phyloP scores from a whole-genome alignment of 2,329 filamentous ascomycete genomes.

The Aspergillus quadrilineatus region DNA sequence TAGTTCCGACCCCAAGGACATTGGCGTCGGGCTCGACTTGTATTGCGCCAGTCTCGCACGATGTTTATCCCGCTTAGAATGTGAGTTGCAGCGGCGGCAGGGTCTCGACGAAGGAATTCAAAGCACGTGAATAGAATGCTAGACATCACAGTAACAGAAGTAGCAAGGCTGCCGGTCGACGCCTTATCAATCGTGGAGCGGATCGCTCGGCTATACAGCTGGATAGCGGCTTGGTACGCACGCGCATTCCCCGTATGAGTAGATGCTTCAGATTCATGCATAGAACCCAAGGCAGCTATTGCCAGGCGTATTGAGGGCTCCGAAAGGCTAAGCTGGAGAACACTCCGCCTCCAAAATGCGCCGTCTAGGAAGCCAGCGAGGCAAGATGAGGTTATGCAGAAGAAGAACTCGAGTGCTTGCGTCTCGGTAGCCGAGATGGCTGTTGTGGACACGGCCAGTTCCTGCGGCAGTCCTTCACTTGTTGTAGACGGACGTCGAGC shows the following conservation, averaged over 20 bases:
- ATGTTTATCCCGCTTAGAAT: slow-evolving; percentile 19
- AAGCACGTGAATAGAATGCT: slow-evolving; percentile 67
- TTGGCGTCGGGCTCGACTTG: too few relatives aligned
- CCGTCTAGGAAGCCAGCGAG: slow-evolving; percentile 67
- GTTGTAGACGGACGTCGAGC: neutral
- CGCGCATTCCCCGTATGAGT: too few relatives aligned
- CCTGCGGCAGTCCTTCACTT: neutral
- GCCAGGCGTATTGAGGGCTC: slow-evolving; percentile 64
- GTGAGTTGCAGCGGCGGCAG: slow-evolving; percentile 25
- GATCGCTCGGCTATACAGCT: slow-evolving; percentile 5
- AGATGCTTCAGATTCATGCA: slow-evolving; percentile 55
- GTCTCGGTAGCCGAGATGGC: slow-evolving; percentile 6
- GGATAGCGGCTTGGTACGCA: neutral
- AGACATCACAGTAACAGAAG: slow-evolving; percentile 52
- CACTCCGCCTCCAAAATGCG: slow-evolving; percentile 63
- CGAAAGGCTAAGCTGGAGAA: slow-evolving; percentile 63
- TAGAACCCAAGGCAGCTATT: slow-evolving; percentile 63
- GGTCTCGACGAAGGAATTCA: slow-evolving; percentile 44
- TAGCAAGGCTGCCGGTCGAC: slow-evolving; percentile 52
- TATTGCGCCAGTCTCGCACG: slow-evolving; percentile 16
- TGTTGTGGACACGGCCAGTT: slow-evolving; percentile 3
- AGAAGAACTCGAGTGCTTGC: slow-evolving; percentile 40
- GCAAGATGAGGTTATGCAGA: slow-evolving; percentile 60
- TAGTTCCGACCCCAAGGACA: neutral
- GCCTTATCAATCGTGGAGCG: slow-evolving; percentile 16